Evolutionary conservation across 768 basidiomycete species (phyloP).

Genomic region (Xerocomus spinulosus): DNA sequence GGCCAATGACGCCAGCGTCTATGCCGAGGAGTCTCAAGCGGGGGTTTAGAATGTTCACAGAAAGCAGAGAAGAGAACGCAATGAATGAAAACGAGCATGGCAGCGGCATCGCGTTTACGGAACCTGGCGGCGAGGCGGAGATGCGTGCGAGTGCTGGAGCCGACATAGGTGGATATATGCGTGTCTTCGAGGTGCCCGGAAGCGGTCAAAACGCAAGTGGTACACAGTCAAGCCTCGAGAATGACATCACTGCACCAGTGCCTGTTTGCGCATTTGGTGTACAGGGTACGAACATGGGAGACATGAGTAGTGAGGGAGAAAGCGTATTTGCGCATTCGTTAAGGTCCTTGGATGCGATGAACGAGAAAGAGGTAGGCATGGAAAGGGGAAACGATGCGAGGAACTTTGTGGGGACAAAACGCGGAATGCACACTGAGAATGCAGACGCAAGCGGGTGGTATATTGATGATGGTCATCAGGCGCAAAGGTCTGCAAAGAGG

Average conservation of each 20-base stretch:
- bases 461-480: neutral
- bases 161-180: slow-evolving; percentile 25
- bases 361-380: slow-evolving; percentile 5
- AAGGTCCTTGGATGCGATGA: slow-evolving; percentile 7
- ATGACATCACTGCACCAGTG: slow-evolving; percentile 15
- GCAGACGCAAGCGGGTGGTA: slow-evolving; percentile 6
- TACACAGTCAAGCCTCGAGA: slow-evolving; percentile 2
- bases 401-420: slow-evolving; percentile 12
- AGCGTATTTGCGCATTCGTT: slow-evolving; percentile 5
- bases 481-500: slow-evolving; percentile 15
- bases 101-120: neutral
- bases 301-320: neutral
- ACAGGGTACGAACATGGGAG: neutral
- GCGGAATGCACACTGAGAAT: slow-evolving; percentile 11
- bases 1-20: slow-evolving; percentile 19
- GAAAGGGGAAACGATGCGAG: slow-evolving; percentile 4
- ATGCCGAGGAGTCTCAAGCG: slow-evolving; percentile 11
- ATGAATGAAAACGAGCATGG: neutral
- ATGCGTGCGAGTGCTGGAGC: neutral
- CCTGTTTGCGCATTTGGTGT: slow-evolving; percentile 14
- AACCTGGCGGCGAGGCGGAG: slow-evolving; percentile 3
- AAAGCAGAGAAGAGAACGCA: slow-evolving; percentile 3
- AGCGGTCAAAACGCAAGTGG: neutral
- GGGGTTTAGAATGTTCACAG: slow-evolving; percentile 3
- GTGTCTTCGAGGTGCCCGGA: slow-evolving; percentile 7